phyloP scores from a whole-genome alignment of 768 basidiomycete genomes.

The Lepiota venenata region DNA sequence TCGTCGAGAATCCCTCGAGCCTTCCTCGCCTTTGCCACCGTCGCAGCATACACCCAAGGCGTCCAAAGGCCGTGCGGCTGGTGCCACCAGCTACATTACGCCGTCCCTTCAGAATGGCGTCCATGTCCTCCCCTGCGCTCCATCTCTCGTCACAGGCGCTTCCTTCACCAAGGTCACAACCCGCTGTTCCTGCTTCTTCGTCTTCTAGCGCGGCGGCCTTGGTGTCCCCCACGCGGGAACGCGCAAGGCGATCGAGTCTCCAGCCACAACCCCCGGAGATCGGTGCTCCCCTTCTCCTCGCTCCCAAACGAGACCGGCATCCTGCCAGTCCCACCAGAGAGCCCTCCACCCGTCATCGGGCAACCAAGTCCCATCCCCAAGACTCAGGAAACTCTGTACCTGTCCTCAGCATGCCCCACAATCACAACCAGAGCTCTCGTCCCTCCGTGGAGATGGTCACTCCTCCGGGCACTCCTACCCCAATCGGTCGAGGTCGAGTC shows the following conservation, averaged over 20 bases:
- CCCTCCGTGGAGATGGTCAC: constrained; percentile 5
- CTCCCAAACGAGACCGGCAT: constrained; percentile 14
- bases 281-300: constrained; percentile 11
- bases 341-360: constrained; percentile 18
- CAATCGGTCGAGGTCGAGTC: constrained; percentile 5
- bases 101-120: constrained; percentile 68
- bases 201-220: constrained; percentile 42
- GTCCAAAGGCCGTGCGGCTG: constrained; percentile 45
- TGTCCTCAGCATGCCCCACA: constrained; percentile 15
- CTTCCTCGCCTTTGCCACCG: constrained; percentile 3
- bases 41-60: constrained; percentile 22
- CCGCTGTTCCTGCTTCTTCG: constrained; percentile 43
- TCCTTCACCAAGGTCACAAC: constrained; percentile 50
- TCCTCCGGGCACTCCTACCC: constrained; percentile 9
- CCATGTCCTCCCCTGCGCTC: constrained; percentile 73
- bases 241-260: constrained; percentile 37
- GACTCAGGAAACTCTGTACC: constrained; percentile 21
- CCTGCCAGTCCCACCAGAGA: constrained; percentile 13
- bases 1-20: constrained; percentile 10
- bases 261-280: constrained; percentile 22
- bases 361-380: constrained; percentile 29
- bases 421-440: background rate
- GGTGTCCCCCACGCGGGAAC: constrained; percentile 44
- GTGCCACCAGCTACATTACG: constrained; percentile 55
- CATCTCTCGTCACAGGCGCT: constrained; percentile 58